phyloP scores from a whole-genome alignment of 2,329 filamentous ascomycete genomes.

The Cadophora malorum region DNA sequence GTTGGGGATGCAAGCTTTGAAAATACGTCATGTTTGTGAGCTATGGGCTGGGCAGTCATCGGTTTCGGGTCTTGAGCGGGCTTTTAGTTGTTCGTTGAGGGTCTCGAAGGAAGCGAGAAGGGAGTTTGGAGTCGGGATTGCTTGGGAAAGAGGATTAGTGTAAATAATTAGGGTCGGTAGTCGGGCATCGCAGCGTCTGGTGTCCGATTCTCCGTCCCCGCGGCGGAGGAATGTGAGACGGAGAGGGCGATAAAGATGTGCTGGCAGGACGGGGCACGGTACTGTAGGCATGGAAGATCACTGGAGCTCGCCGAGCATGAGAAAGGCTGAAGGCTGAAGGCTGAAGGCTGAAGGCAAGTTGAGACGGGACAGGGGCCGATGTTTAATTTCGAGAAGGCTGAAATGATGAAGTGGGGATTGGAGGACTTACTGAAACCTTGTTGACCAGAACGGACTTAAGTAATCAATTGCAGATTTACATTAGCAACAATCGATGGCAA shows the following conservation, averaged over 20 bases:
- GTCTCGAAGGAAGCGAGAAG: slow-evolving; percentile 4
- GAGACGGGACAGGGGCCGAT: not conserved
- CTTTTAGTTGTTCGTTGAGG: not conserved
- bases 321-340: no score
- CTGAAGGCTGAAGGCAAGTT: no score
- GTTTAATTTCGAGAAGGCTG: not conserved
- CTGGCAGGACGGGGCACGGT: no score
- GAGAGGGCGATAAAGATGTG: not conserved
- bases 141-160: not conserved
- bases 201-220: not conserved
- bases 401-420: not conserved
- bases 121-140: not conserved
- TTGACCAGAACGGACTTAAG: not conserved
- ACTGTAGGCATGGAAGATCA: no score
- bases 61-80: not conserved
- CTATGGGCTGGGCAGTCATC: slow-evolving; percentile 6
- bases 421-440: not conserved
- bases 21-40: not conserved
- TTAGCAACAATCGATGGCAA: not conserved
- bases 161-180: not conserved
- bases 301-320: no score
- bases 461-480: not conserved
- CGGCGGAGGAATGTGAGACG: not conserved
- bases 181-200: not conserved
- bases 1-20: not conserved